Conservation (phyloP, 2,329 filamentous ascomycete genomes). For the Xylariaceae sp. region DNA sequence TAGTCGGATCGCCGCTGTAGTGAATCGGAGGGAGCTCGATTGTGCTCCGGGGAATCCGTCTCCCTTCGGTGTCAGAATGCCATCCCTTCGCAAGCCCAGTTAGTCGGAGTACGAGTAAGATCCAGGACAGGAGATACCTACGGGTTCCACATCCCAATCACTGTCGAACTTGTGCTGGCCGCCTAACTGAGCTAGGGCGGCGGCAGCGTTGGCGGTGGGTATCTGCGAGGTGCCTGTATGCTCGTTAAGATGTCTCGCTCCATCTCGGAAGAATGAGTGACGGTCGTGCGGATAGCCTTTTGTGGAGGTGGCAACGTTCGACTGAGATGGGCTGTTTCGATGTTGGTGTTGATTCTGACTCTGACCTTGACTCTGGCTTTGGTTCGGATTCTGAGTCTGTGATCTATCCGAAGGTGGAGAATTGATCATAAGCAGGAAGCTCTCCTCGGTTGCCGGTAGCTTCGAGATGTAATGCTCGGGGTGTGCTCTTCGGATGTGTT, state of each 20-base stretch:
- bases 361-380: not conserved
- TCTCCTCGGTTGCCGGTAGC: constrained; percentile 95
- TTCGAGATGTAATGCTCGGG: constrained; percentile 97
- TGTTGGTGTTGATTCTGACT: not conserved
- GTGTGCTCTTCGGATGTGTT: constrained; percentile 96
- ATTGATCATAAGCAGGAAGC: constrained; percentile 94
- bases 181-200: constrained; percentile 73
- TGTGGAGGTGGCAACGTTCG: constrained; percentile 23
- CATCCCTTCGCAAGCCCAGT: constrained; percentile 50
- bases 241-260: constrained; percentile 63
- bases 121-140: constrained; percentile 40
- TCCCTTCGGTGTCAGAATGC: constrained; percentile 64
- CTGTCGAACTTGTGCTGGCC: constrained; percentile 69
- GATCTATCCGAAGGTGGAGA: constrained; percentile 72
- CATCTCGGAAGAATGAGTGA: constrained; percentile 63
- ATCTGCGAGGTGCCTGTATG: constrained; percentile 57
- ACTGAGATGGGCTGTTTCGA: constrained; percentile 28
- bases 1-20: constrained; percentile 57
- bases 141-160: constrained; percentile 73
- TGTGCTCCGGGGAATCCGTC: constrained; percentile 58
- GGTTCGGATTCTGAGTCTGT: constrained; percentile 37
- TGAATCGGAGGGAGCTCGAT: constrained; percentile 71
- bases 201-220: constrained; percentile 72
- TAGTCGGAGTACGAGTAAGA: constrained; percentile 21
- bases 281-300: constrained; percentile 56